Percentiles rank a stretch among this genome's conserved stretches.
phyloP scores from a whole-genome alignment of 768 basidiomycete genomes.

The Calocybe cyanea region DNA sequence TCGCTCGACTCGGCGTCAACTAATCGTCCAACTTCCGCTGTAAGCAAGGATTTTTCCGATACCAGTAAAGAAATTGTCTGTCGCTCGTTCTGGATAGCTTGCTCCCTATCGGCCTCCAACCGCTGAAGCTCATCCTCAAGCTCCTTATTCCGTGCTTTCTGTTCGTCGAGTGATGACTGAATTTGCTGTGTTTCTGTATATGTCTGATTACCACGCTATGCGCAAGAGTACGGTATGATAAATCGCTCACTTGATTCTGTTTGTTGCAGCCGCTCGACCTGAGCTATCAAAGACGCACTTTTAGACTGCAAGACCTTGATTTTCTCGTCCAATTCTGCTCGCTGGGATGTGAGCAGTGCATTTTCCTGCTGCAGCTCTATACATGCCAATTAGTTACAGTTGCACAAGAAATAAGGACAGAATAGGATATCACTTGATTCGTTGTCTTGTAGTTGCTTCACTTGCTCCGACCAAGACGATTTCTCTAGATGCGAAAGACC shows the following conservation, averaged over 20 bases:
- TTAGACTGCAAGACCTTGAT: slow-evolving; percentile 17
- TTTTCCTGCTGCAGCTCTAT: too few species aligned
- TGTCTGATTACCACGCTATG: slow-evolving; percentile 19
- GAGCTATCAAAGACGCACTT: slow-evolving; percentile 18
- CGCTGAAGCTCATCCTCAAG: slow-evolving; percentile 27
- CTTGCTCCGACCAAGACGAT: slow-evolving; percentile 16
- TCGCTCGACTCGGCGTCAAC: slow-evolving; percentile 60
- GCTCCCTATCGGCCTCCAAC: slow-evolving; percentile 30
- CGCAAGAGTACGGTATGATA: slow-evolving; percentile 1
- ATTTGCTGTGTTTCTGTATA: slow-evolving; percentile 16
- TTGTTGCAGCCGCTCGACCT: slow-evolving; percentile 14
- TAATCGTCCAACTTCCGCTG: slow-evolving; percentile 53
- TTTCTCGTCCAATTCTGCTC: too few species aligned
- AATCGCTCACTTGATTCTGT: slow-evolving; percentile 11
- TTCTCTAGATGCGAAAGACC: slow-evolving; percentile 17
- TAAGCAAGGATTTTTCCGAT: slow-evolving; percentile 62
- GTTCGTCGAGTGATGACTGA: slow-evolving; percentile 27
- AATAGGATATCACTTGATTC: slow-evolving; percentile 10
- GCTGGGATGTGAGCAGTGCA: too few species aligned
- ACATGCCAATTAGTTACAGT: too few species aligned
- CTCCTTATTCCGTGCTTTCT: slow-evolving; percentile 25
- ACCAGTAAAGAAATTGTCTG: slow-evolving; percentile 78
- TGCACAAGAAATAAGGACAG: not conserved
- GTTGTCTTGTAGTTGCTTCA: slow-evolving; percentile 12
- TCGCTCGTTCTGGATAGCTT: slow-evolving; percentile 50